Conservation (phyloP, 1,139 yeast genomes). For the Yarrowia galli region DNA sequence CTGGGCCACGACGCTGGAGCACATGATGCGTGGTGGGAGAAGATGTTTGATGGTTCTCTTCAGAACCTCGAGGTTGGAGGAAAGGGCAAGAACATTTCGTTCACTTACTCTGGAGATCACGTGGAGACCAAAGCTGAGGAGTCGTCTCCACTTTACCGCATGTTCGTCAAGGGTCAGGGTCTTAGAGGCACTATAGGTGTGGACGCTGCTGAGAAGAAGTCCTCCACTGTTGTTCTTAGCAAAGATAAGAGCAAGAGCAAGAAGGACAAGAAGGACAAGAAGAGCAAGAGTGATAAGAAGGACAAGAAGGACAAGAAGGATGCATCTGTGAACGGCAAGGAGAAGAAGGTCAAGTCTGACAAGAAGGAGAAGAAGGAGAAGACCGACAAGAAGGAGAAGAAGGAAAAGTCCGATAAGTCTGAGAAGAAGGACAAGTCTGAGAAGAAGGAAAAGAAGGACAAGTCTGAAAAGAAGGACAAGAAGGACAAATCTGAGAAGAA, state of each 20-base stretch:
- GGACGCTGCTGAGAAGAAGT: conserved; percentile 41
- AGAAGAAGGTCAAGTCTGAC: too few relatives aligned
- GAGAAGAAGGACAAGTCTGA: conserved; percentile 45
- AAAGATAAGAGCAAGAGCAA: conserved; percentile 40
- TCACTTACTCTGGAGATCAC: conserved; percentile 50
- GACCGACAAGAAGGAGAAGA: conserved; percentile 44
- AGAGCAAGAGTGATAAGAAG: conserved; percentile 43
- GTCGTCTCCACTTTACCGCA: conserved; percentile 59
- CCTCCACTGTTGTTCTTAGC: conserved; percentile 41
- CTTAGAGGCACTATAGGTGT: conserved; percentile 74
- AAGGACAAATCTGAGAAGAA: conserved; percentile 44
- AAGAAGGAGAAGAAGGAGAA: conserved; percentile 42
- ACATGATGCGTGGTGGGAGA: conserved; percentile 97
- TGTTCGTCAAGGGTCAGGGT: conserved; percentile 86
- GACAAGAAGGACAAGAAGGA: conserved; percentile 43
- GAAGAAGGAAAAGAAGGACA: conserved; percentile 45
- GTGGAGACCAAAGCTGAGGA: conserved; percentile 50
- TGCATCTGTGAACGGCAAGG: conserved; percentile 44
- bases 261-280: neutral
- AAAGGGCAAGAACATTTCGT: conserved; percentile 50
- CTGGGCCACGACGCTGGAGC: conserved; percentile 74
- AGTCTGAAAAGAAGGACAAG: conserved; percentile 46
- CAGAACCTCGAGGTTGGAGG: conserved; percentile 71
- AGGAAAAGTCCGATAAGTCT: conserved; percentile 44
- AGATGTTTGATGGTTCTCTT: conserved; percentile 89